Conservation (phyloP, 345 rosid species). For the Eucalyptus pumila region DNA sequence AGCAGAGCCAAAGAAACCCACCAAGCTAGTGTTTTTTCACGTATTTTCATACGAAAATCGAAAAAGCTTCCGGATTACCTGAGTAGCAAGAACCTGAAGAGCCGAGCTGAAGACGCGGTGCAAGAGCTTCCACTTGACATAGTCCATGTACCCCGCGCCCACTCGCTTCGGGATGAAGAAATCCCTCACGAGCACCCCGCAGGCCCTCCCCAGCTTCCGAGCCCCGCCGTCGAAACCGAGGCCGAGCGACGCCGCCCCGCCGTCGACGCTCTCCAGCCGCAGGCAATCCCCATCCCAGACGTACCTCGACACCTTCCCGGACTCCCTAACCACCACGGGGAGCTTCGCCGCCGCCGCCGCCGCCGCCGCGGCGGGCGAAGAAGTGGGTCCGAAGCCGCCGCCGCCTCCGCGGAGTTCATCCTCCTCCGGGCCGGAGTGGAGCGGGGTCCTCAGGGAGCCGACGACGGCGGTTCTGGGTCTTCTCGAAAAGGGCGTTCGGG, state of each 20-base stretch:
- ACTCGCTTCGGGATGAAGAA: conserved; percentile 79
- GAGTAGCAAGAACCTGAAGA: conserved; percentile 91
- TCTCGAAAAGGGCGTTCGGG: not conserved
- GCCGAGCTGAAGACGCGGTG: conserved; percentile 92
- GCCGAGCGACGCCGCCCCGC: conserved; percentile 13
- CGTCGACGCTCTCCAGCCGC: conserved; percentile 28
- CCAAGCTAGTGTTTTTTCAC: not conserved
- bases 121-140: conserved; percentile 85
- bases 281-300: conserved; percentile 42
- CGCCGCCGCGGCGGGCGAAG: not conserved
- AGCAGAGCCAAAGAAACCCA: not conserved
- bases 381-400: not conserved
- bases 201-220: conserved; percentile 18
- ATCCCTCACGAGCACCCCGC: conserved; percentile 30
- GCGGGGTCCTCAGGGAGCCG: conserved; percentile 16
- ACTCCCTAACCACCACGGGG: conserved; percentile 32
- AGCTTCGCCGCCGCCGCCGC: conserved; percentile 10
- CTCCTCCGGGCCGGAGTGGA: conserved; percentile 16
- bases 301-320: conserved; percentile 48
- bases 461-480: not conserved
- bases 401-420: conserved; percentile 4
- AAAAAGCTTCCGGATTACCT: conserved; percentile 17
- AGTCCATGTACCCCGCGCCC: conserved; percentile 36
- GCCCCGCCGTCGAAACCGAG: conserved; percentile 23
- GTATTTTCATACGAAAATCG: accelerated